phyloP scores from a whole-genome alignment of 202 grass and related monocot genomes.

The Zizania palustris region DNA sequence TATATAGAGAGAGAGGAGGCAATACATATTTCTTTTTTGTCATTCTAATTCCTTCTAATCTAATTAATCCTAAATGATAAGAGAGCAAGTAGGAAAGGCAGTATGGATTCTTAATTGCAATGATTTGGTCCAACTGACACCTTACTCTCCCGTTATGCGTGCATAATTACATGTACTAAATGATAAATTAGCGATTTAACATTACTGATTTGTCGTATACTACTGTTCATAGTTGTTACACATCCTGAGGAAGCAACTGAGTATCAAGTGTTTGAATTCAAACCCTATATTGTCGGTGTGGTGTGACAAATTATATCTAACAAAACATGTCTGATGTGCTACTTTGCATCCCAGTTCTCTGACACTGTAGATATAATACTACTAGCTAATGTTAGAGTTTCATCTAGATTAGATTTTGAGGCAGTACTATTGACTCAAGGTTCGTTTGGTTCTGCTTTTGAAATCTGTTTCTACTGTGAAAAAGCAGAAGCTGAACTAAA shows the following conservation, averaged over 20 bases:
- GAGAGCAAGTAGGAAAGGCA: too few species aligned
- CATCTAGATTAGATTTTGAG: conserved; percentile 21
- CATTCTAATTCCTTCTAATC: too few species aligned
- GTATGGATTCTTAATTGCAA: too few species aligned
- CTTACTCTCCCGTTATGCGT: background rate
- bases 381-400: conserved; percentile 7
- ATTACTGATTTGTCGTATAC: background rate
- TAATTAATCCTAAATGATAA: too few species aligned
- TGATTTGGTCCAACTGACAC: too few species aligned
- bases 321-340: conserved; percentile 36
- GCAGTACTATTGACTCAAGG: conserved; percentile 40
- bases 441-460: too few species aligned
- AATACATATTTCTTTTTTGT: too few species aligned
- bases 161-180: background rate
- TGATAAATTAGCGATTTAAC: background rate
- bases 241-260: conserved; percentile 10
- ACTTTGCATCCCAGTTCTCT: conserved; percentile 20
- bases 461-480: too few species aligned
- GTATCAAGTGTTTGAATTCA: conserved; percentile 31
- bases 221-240: conserved; percentile 8
- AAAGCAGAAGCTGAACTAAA: too few species aligned
- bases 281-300: conserved; percentile 35
- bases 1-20: too few species aligned
- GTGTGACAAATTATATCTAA: conserved; percentile 30
- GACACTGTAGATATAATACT: conserved; percentile 44